Conservation (phyloP, 2,329 filamentous ascomycete species). For the Hypoxylon sp. region DNA sequence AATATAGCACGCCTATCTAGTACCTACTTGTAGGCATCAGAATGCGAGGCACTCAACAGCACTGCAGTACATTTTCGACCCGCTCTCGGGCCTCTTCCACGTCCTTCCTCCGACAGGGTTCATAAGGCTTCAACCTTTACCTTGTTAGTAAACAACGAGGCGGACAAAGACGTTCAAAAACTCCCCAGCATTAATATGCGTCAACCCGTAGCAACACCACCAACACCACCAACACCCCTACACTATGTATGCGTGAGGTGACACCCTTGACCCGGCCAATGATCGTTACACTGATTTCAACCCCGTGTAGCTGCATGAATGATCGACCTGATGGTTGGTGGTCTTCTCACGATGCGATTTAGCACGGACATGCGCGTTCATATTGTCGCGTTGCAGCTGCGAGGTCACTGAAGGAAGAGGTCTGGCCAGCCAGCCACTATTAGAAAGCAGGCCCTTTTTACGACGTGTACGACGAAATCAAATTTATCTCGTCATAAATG, state of each 20-base stretch:
- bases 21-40: neutral
- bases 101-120: constrained; percentile 16
- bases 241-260: constrained; percentile 31
- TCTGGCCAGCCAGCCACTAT: constrained; percentile 6
- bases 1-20: neutral
- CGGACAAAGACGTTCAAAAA: constrained; percentile 18
- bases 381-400: constrained; percentile 29
- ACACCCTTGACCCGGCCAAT: constrained; percentile 27
- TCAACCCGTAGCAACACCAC: constrained; percentile 19
- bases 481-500: constrained; percentile 10
- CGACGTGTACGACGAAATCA: constrained; percentile 12
- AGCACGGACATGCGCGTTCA: constrained; percentile 25
- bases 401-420: constrained; percentile 15
- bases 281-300: constrained; percentile 15
- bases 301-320: constrained; percentile 39
- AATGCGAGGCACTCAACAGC: neutral
- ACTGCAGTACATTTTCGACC: neutral
- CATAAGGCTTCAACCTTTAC: constrained; percentile 3
- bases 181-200: constrained; percentile 32
- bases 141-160: constrained; percentile 2
- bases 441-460: constrained; percentile 8
- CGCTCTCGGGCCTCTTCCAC: constrained; percentile 21
- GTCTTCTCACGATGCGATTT: constrained; percentile 18
- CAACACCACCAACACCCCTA: constrained; percentile 15
- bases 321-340: constrained; percentile 28